These are phyloP conservation scores for Suillus subluteus DNA, from an alignment of 768 basidiomycete genomes.

Conservation along the genomic window DNA sequence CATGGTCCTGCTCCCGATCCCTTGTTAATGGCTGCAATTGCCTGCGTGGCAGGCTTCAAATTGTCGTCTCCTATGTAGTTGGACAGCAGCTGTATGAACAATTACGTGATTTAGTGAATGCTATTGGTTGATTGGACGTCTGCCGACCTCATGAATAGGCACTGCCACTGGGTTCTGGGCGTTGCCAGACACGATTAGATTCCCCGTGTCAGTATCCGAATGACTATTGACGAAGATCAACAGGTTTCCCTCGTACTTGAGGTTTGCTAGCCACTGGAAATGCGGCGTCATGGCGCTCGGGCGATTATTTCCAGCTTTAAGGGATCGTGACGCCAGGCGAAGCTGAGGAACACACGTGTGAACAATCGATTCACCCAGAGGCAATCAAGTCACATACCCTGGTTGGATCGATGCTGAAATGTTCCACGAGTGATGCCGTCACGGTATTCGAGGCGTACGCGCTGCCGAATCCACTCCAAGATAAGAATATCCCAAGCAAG, in stretches of 20 bases:
- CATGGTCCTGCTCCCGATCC: background rate
- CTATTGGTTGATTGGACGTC: too few species aligned
- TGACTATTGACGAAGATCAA: background rate
- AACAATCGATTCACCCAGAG: too few species aligned
- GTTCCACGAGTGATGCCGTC: too few species aligned
- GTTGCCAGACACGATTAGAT: background rate
- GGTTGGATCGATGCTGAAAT: too few species aligned
- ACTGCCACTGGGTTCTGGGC: too few species aligned
- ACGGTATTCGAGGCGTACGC: too few species aligned
- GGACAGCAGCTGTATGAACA: background rate
- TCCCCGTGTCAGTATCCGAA: background rate
- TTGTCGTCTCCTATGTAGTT: background rate
- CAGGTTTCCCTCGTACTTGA: background rate
- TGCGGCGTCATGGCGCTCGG: background rate
- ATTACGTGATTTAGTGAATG: too few species aligned
- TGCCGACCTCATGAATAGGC: background rate
- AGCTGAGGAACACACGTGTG: too few species aligned
- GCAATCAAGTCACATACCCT: too few species aligned
- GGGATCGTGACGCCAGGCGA: background rate
- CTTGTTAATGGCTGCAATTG: background rate
- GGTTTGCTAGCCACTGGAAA: background rate
- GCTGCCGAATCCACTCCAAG: too few species aligned
- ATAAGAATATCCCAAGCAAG: too few species aligned
- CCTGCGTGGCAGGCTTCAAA: background rate
- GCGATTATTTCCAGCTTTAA: background rate